Evolutionary conservation across 495 filamentous ascomycete species (phyloP).

Genomic region (Tricharina praecox): DNA sequence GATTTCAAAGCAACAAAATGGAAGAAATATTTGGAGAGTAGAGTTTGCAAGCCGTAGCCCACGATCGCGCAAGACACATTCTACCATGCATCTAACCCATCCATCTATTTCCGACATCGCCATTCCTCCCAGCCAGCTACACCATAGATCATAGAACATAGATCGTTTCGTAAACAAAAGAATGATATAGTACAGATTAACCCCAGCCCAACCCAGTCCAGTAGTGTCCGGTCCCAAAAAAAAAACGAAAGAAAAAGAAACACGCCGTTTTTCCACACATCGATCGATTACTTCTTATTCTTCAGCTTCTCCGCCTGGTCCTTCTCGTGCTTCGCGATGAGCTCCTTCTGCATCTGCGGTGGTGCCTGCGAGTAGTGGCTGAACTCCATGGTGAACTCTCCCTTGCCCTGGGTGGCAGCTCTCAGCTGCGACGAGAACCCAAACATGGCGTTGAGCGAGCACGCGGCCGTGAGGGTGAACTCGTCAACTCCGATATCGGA

Average conservation of each 20-base stretch:
- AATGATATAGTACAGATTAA: neutral
- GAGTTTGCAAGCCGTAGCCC: too few relatives aligned
- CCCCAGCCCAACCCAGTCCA: neutral
- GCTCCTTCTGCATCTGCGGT: slow-evolving; percentile 83
- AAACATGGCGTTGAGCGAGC: slow-evolving; percentile 91
- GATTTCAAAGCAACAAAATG: too few relatives aligned
- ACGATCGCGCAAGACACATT: too few relatives aligned
- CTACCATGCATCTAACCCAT: too few relatives aligned
- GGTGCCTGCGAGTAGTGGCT: slow-evolving; percentile 81
- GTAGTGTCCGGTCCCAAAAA: too few relatives aligned
- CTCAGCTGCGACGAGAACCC: slow-evolving; percentile 80
- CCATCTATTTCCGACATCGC: too few relatives aligned
- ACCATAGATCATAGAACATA: neutral
- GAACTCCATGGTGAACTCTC: slow-evolving; percentile 98
- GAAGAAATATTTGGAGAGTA: too few relatives aligned
- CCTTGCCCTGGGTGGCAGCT: slow-evolving; percentile 94
- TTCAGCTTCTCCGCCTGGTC: slow-evolving; percentile 48
- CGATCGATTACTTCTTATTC: neutral
- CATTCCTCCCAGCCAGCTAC: too few relatives aligned
- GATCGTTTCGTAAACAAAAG: neutral
- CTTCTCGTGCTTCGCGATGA: slow-evolving; percentile 77
- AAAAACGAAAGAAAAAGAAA: neutral
- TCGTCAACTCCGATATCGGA: slow-evolving; percentile 90
- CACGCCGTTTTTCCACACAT: neutral
- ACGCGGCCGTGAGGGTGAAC: slow-evolving; percentile 87